A percentile compares a stretch with the other conserved stretches of the same genome.
phyloP scores from a whole-genome alignment of 257 asterid species.

The Solanum etuberosum region DNA sequence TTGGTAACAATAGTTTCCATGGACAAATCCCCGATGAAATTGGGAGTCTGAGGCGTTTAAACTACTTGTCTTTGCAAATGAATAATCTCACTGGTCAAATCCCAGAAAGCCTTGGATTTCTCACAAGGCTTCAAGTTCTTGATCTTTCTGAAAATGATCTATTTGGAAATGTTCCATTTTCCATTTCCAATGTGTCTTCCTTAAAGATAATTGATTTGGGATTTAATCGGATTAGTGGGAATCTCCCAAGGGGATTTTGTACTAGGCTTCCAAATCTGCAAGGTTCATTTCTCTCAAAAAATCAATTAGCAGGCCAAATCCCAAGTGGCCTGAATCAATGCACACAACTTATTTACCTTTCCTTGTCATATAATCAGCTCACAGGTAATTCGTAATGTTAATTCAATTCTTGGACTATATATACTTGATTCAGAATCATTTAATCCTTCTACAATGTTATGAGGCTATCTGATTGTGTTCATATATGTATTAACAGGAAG shows the following conservation, averaged over 20 bases:
- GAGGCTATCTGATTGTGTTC: not conserved
- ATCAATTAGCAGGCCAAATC: slow-evolving; percentile 1
- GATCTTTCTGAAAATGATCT: slow-evolving; percentile 1
- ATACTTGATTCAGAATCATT: not conserved
- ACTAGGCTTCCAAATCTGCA: not conserved
- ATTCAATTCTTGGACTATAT: not conserved
- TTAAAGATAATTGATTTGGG: not conserved
- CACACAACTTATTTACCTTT: not conserved
- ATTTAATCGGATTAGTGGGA: not conserved
- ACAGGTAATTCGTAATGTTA: not conserved
- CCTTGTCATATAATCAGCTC: not conserved
- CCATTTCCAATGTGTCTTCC: slow-evolving; percentile 1
- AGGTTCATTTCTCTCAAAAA: not conserved
- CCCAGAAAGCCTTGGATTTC: slow-evolving; percentile 6
- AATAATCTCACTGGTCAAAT: slow-evolving; percentile 4
- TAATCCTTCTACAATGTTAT: not conserved
- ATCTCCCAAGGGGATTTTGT: not conserved
- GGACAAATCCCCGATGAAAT: slow-evolving; percentile 5
- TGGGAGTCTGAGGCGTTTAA: not conserved
- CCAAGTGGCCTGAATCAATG: slow-evolving; percentile 1
- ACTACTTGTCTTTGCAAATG: not conserved
- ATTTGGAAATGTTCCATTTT: not conserved
- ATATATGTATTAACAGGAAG: not conserved
- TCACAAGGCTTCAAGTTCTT: not conserved
- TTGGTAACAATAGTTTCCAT: slow-evolving; percentile 1